Conservation (phyloP, 345 rosid species). For the Aquilaria malaccensis region DNA sequence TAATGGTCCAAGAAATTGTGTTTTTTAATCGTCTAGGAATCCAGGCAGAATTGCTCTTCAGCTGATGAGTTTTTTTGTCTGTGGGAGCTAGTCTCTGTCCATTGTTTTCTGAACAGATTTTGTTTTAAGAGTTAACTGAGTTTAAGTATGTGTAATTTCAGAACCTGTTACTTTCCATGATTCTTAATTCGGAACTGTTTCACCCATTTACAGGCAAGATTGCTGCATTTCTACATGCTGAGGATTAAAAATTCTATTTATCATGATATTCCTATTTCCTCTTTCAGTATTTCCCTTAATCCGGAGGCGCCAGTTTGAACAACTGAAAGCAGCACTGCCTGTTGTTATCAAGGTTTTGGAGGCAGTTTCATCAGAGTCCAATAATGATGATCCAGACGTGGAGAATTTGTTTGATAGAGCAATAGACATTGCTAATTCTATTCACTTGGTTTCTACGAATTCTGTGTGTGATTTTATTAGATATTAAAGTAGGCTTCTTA, state of each 20-base stretch:
- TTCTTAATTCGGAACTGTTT: no score
- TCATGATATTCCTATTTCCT: constrained; percentile 6
- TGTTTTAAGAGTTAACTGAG: neutral
- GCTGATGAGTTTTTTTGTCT: no score
- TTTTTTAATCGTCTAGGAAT: no score
- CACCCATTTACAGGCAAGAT: no score
- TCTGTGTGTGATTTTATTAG: constrained; percentile 40
- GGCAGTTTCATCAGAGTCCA: constrained; percentile 32
- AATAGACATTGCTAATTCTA: constrained; percentile 50
- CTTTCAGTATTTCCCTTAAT: constrained; percentile 53
- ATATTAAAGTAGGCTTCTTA: constrained; percentile 2
- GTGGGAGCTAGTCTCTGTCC: no score
- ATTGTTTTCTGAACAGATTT: no score
- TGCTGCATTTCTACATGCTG: neutral
- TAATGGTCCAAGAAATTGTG: no score
- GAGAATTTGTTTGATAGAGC: constrained; percentile 50
- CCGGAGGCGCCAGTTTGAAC: constrained; percentile 73
- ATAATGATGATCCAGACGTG: constrained; percentile 24
- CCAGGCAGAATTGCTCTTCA: no score
- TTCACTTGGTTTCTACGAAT: constrained; percentile 41
- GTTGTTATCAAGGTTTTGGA: constrained; percentile 49
- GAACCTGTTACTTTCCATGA: neutral
- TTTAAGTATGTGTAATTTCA: no score
- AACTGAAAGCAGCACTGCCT: constrained; percentile 62
- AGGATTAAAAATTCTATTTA: constrained; percentile 12